A percentile compares a stretch with the other conserved stretches of the same genome.
phyloP scores from a whole-genome alignment of 306 rosid genomes.

The Benincasa hispida region DNA sequence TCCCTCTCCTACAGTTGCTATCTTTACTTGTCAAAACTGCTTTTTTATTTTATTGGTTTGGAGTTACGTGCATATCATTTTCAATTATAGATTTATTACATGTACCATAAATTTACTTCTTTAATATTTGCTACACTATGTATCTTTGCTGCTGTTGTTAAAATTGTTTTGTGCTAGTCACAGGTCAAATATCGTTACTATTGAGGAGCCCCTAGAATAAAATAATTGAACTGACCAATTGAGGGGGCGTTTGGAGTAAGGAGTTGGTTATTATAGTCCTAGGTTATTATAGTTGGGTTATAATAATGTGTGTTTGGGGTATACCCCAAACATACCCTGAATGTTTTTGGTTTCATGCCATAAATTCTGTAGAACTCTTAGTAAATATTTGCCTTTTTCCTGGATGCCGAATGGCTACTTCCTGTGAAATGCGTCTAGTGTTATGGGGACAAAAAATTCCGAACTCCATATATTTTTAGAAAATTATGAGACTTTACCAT shows the following conservation, averaged over 20 bases:
- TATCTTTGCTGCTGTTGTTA: neutral
- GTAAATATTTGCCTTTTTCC: neutral
- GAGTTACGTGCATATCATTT: neutral
- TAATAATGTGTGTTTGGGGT: too few species aligned
- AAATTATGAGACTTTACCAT: neutral
- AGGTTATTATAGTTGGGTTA: too few species aligned
- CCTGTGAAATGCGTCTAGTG: neutral
- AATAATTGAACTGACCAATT: neutral
- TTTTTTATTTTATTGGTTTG: neutral
- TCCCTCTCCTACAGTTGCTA: neutral
- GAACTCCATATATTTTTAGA: neutral
- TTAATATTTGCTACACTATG: neutral
- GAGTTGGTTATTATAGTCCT: too few species aligned
- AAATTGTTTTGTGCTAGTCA: neutral
- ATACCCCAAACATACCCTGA: too few species aligned
- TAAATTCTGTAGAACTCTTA: neutral
- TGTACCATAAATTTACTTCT: neutral
- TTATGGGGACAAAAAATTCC: neutral
- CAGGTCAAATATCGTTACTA: neutral
- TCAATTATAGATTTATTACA: neutral
- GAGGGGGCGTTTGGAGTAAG: too few species aligned
- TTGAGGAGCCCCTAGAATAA: neutral
- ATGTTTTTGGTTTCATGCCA: neutral
- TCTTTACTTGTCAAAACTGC: neutral
- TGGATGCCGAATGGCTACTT: neutral